Conservation (phyloP, 2,329 filamentous ascomycete genomes). For the Aspergillus pseudoviridinutans region DNA sequence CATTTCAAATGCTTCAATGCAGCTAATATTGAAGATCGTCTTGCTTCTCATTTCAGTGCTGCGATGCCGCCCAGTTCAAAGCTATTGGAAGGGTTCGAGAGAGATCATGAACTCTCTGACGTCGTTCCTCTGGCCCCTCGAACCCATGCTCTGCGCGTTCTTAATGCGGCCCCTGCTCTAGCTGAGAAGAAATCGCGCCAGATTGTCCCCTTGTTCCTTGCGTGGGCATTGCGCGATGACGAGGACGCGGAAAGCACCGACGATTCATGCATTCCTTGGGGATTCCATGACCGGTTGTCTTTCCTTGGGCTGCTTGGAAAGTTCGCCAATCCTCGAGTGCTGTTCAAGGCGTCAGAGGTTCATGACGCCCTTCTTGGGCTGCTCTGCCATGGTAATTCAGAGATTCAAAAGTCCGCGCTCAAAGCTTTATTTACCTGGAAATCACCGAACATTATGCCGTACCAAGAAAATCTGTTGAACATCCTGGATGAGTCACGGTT, state of each 20-base stretch:
- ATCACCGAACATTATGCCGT: conserved; percentile 66
- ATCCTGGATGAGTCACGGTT: conserved; percentile 88
- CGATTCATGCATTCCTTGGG: conserved; percentile 34
- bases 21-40: conserved; percentile 53
- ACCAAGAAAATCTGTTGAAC: conserved; percentile 80
- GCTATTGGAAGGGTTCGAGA: conserved; percentile 62
- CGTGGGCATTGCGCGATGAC: conserved; percentile 64
- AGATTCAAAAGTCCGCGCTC: conserved; percentile 80
- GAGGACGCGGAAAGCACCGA: conserved; percentile 27
- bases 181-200: conserved; percentile 83
- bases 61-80: conserved; percentile 53
- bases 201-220: conserved; percentile 79
- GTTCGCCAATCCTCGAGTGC: conserved; percentile 79
- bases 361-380: conserved; percentile 70
- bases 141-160: conserved; percentile 72
- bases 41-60: conserved; percentile 50
- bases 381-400: conserved; percentile 81
- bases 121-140: conserved; percentile 52
- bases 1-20: conserved; percentile 83
- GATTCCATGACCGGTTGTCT: conserved; percentile 70
- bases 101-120: conserved; percentile 48
- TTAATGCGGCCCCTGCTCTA: conserved; percentile 67
- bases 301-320: conserved; percentile 77
- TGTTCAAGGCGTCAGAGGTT: conserved; percentile 74
- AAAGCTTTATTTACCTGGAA: conserved; percentile 91